Base-by-base conservation (phyloP, 495 filamentous ascomycete genomes). In the Chaetomium fimeti region DNA sequence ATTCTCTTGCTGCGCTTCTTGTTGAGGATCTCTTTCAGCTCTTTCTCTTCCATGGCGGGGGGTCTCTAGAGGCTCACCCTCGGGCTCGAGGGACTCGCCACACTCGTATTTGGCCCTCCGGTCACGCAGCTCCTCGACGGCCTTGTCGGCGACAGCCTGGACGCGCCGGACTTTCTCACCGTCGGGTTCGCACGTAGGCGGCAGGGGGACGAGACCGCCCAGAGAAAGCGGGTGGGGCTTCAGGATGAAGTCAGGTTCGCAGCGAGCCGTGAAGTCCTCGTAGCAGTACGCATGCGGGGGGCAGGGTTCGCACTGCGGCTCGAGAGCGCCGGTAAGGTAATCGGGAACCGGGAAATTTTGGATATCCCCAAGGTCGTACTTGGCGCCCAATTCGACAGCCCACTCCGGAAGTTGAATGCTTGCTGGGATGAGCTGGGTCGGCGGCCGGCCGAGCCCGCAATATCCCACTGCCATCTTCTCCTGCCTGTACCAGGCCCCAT, bases 401-500 rank as follows among this genome's bases (percentile, higher is more conserved):
- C 78, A 81, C 55, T 77, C 77, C 5, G 78, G 79, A 38, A 82
- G 70, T 51, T 78, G 72, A 54, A 83, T 71, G 63, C 68, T 71
- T 20, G 69, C 60, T 25, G 82, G 81, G 57, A 84, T 76, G 36
- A 81, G 68, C 57, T 74, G 73, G 16, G 60, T 69, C 6, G 78
- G 85, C 42, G 85, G 79, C 63, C 86, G 83, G 20, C 92, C 94
- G 66, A 94, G 85, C 25, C 93, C 93, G 74, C 94, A 98, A 74
- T 93, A 98, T 28, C 94, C 94, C 48, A 97, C 91, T 43, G 91
- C 91, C 15, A 95, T 77, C 82, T 98, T 97, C 75, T 98, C 95
- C 64, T 93, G 89, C 57, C 95, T 84, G 83, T 91, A 98, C 85
- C 92, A 93, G 45, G 82, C 82, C 27, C 81, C 89, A 65, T 94